Evolutionary conservation across 768 basidiomycete genomes (phyloP).

Genomic region (Pulveroboletus sp.): DNA sequence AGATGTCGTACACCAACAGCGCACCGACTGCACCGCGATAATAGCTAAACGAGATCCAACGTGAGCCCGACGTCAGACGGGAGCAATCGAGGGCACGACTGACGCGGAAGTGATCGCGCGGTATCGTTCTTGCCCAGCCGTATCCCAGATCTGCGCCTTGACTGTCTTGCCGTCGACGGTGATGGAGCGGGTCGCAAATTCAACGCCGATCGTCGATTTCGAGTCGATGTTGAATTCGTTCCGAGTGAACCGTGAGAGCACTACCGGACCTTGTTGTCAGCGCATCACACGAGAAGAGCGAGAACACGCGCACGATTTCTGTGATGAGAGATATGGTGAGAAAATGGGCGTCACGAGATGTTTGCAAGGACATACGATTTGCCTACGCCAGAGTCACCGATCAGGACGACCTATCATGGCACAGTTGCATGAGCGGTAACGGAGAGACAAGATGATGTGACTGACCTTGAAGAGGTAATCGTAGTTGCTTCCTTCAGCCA

Average conservation of each 20-base stretch:
- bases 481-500: conserved; percentile 95
- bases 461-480: conserved; percentile 97
- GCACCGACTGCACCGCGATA: conserved; percentile 96
- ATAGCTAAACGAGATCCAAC: conserved; percentile 55
- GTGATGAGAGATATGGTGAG: not conserved
- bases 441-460: not conserved
- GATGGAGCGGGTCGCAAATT: conserved; percentile 95
- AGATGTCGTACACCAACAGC: conserved; percentile 90
- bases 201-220: conserved; percentile 98
- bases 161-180: conserved; percentile 95
- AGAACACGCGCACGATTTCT: conserved; percentile 33
- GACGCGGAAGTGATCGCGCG: conserved; percentile 96
- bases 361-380: not conserved
- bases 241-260: conserved; percentile 98
- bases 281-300: not conserved
- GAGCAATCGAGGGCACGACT: conserved; percentile 22
- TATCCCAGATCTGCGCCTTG: conserved; percentile 99
- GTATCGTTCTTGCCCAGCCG: conserved; percentile 96
- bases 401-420: conserved; percentile 82
- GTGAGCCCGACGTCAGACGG: not conserved
- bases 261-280: conserved; percentile 38
- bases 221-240: conserved; percentile 99
- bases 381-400: conserved; percentile 78
- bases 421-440: not conserved
- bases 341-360: not conserved